phyloP scores from a whole-genome alignment of 208 protist species.

The Leptomonas seymouri region DNA sequence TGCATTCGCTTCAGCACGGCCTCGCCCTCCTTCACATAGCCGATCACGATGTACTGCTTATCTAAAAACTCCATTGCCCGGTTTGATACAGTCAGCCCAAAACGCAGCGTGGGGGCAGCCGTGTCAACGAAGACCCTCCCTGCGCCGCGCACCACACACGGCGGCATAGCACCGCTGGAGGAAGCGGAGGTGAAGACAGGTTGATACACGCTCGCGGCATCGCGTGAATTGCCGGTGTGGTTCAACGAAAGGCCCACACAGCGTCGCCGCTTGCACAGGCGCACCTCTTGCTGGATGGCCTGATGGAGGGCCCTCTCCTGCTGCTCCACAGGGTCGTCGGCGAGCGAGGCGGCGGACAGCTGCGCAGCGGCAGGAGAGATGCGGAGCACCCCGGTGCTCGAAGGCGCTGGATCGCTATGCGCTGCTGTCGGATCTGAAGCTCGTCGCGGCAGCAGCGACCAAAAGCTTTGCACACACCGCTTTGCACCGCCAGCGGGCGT shows the following conservation, averaged over 20 bases:
- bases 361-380: background rate
- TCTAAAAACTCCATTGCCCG: conserved; percentile 64
- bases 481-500: background rate
- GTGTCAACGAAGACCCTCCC: conserved; percentile 57
- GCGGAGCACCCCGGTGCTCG: background rate
- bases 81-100: conserved; percentile 62
- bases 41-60: conserved; percentile 57
- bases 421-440: background rate
- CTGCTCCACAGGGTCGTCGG: conserved; percentile 18
- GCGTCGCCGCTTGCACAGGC: conserved; percentile 29
- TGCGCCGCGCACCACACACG: conserved; percentile 26
- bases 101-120: conserved; percentile 31
- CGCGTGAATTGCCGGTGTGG: background rate
- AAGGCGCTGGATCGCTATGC: conserved; percentile 4
- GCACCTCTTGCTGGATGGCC: conserved; percentile 23
- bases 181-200: conserved; percentile 8
- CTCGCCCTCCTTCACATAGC: conserved; percentile 63
- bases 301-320: conserved; percentile 6
- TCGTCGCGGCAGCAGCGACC: conserved; percentile 14
- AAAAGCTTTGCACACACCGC: conserved; percentile 6
- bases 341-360: background rate
- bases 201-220: conserved; percentile 5
- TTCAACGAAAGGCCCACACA: conserved; percentile 8
- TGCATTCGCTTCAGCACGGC: conserved; percentile 50
- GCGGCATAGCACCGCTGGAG: background rate